Evolutionary conservation across 495 filamentous ascomycete species (phyloP).

Genomic region (Tuber calosporum): DNA sequence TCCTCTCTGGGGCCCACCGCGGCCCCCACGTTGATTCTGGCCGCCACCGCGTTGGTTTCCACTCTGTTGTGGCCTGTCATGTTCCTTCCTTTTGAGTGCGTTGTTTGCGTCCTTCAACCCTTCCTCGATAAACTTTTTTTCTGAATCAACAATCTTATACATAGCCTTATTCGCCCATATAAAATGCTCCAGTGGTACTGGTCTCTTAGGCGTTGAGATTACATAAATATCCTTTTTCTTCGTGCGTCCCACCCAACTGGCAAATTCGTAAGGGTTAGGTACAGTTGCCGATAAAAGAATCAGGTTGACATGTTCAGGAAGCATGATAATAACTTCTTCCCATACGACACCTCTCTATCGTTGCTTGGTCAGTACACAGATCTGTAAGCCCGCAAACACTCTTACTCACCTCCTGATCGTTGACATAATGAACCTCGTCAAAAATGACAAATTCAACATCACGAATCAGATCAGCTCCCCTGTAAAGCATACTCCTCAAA

Average conservation of each 20-base stretch:
- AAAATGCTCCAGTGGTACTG: slow-evolving; percentile 91
- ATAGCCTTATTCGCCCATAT: slow-evolving; percentile 90
- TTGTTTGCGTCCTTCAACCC: slow-evolving; percentile 94
- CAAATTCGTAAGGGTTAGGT: slow-evolving; percentile 94
- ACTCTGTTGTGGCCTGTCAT: slow-evolving; percentile 48
- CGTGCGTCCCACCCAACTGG: slow-evolving; percentile 94
- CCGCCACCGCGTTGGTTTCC: slow-evolving; percentile 51
- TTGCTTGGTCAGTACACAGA: neutral
- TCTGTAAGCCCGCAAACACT: neutral
- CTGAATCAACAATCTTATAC: slow-evolving; percentile 84
- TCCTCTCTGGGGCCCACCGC: slow-evolving; percentile 43
- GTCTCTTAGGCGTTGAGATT: slow-evolving; percentile 91
- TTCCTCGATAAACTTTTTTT: slow-evolving; percentile 68
- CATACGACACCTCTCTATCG: slow-evolving; percentile 76
- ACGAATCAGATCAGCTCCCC: slow-evolving; percentile 89
- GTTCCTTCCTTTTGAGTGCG: slow-evolving; percentile 72
- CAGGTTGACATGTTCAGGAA: slow-evolving; percentile 90
- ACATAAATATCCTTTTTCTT: slow-evolving; percentile 99
- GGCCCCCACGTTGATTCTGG: slow-evolving; percentile 47
- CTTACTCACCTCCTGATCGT: slow-evolving; percentile 64
- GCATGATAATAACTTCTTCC: slow-evolving; percentile 99
- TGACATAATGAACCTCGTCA: slow-evolving; percentile 98
- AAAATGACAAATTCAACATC: slow-evolving; percentile 99
- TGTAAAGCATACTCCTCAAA: slow-evolving; percentile 93
- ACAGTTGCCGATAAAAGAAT: slow-evolving; percentile 95